Base-by-base conservation (phyloP, 2,329 filamentous ascomycete species). In the Verticillium zaregamsianum region DNA sequence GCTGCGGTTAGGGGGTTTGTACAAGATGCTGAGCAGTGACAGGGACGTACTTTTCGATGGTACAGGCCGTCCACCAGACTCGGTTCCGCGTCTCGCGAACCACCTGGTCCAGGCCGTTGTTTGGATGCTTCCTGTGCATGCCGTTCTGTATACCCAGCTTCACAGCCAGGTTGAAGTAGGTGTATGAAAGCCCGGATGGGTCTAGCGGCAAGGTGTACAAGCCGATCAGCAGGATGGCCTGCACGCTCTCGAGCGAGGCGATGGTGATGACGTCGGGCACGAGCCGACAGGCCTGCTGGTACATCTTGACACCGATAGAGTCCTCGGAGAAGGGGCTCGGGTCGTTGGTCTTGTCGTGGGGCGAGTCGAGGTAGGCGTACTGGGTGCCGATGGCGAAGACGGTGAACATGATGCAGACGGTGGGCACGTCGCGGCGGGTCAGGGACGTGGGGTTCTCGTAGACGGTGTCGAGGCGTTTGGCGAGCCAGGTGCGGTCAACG, bases 141-240 rank as follows among this genome's bases (percentile, higher is more conserved):
- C 84, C 84, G 66, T 86, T 86, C 63, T 86, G 83, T 15, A 86
- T 84, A 2, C 83, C 84, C 62, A 86, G 73, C 63, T 84, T 85
- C 52, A 86, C 73, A 2, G 82, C 81, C 14, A 86, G 69, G 7
- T 82, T 82, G 56, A 85, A 75, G 64, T 86, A 86, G 3, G 82
- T 83, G 65, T 85, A 86, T 2, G 81, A 81, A 23, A 86, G 69
- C 0, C 83, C 84, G 1, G 82, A 83, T 0, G 83, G 80, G 67
- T 86, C 83, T 0, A 86, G 73, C 0, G 84, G 83, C 6, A 86
- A 71, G 2, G 82, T 74, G 64, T 85, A 86, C 11, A 84, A 78
- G 2, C 82, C 83, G 15, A 86, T 80, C 25, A 86, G 73, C 8
- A 86, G 69, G 61, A 82, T 85, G 1, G 82, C 84, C 67, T 86